Evolutionary conservation across 495 filamentous ascomycete genomes (phyloP).

Genomic region (Aspergillus ellipticus): DNA sequence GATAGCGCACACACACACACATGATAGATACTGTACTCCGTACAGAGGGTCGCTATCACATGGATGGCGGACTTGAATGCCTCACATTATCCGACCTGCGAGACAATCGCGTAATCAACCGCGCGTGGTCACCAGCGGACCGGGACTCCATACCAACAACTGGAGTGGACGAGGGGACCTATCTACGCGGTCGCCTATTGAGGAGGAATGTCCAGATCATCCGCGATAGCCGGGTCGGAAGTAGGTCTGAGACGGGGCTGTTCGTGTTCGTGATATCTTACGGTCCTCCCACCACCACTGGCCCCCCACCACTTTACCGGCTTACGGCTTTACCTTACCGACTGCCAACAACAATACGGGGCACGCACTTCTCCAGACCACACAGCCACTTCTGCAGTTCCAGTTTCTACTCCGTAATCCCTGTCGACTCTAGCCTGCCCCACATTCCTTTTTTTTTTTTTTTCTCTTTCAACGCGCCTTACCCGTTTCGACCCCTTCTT

Average conservation of each 20-base stretch:
- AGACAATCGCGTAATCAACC: conserved; percentile 6
- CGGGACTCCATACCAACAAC: neutral
- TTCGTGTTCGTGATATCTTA: conserved; percentile 5
- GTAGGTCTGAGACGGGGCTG: conserved; percentile 8
- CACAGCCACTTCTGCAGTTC: conserved; percentile 24
- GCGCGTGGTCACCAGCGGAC: neutral
- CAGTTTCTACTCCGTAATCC: conserved; percentile 21
- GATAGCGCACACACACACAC: neutral
- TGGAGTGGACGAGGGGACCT: neutral
- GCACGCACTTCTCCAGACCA: conserved; percentile 25
- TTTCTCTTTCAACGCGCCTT: conserved; percentile 2
- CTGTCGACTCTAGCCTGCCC: conserved; percentile 17
- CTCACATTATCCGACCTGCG: conserved; percentile 3
- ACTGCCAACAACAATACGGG: conserved; percentile 13
- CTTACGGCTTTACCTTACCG: conserved; percentile 1
- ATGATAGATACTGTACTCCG: neutral
- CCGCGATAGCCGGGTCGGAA: conserved; percentile 28
- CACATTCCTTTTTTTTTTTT: conserved; percentile 15
- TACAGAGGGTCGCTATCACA: conserved; percentile 1
- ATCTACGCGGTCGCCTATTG: neutral
- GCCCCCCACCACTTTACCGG: neutral
- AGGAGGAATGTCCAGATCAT: conserved; percentile 7
- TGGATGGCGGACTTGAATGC: neutral
- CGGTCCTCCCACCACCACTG: neutral
- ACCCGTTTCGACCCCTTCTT: neutral